Evolutionary conservation across 331 rosid genomes (phyloP).

Genomic region (Quercus tomentella): DNA sequence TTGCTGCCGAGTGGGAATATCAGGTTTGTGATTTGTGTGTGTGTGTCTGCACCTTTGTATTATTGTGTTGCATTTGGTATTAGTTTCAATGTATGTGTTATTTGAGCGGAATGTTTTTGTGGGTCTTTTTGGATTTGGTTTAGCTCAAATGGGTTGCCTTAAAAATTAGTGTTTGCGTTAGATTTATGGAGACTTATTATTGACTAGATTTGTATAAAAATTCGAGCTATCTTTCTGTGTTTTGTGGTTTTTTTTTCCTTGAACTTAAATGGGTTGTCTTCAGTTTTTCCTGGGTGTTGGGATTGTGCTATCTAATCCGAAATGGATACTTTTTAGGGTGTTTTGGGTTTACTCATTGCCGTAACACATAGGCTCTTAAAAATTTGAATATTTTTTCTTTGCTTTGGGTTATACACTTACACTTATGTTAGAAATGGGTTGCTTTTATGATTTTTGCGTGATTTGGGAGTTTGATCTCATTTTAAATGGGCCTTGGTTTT

Average conservation of each 20-base stretch:
- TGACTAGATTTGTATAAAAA: background rate
- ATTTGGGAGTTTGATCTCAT: background rate
- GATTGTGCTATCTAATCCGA: background rate
- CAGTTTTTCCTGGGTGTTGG: background rate
- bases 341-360: background rate
- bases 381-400: background rate
- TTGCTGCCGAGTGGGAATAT: constrained; percentile 97
- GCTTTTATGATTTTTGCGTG: background rate
- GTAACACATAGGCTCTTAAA: background rate
- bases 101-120: too few species aligned
- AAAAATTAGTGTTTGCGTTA: too few species aligned
- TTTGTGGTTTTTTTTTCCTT: background rate
- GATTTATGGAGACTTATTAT: background rate
- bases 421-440: background rate
- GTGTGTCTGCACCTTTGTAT: background rate
- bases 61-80: too few species aligned
- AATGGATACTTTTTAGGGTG: background rate
- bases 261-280: background rate
- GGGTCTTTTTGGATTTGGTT: too few species aligned
- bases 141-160: too few species aligned
- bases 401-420: background rate
- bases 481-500: background rate
- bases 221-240: background rate
- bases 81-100: background rate
- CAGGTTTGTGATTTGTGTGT: constrained; percentile 41